Conservation (phyloP, 345 rosid species). For the Carallia brachiata region DNA sequence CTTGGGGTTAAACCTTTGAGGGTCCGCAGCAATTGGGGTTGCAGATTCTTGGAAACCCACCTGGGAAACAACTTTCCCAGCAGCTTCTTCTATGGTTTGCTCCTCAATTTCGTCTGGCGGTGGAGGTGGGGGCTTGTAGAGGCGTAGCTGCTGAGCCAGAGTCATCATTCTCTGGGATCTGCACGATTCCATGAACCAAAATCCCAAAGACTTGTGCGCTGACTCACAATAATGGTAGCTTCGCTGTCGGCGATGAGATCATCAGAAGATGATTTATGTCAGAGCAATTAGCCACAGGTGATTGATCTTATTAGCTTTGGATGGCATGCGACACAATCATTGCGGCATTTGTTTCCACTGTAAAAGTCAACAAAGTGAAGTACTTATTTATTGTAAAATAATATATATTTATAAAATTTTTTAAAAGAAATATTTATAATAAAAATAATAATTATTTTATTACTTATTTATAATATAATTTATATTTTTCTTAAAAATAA, state of each 20-base stretch:
- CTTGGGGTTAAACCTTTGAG: slow-evolving; percentile 62
- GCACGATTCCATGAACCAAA: slow-evolving; percentile 41
- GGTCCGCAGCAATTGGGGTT: slow-evolving; percentile 39
- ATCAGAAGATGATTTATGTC: slow-evolving; percentile 25
- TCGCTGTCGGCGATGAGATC: slow-evolving; percentile 38
- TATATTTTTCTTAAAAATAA: no score
- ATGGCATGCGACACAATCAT: no score
- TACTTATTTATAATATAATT: no score
- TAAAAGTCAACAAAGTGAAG: no score
- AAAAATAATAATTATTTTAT: no score
- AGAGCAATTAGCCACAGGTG: not conserved
- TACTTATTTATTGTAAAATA: no score
- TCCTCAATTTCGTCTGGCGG: slow-evolving; percentile 49
- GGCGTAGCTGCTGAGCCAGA: slow-evolving; percentile 72
- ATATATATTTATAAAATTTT: no score
- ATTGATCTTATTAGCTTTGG: no score
- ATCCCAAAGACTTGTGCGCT: slow-evolving; percentile 5
- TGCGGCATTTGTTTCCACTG: no score
- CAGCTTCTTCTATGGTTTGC: slow-evolving; percentile 38
- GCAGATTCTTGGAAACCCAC: slow-evolving; percentile 83
- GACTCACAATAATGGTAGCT: slow-evolving; percentile 22
- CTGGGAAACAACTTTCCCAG: slow-evolving; percentile 72
- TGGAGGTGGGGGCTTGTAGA: slow-evolving; percentile 53
- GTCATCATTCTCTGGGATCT: slow-evolving; percentile 43
- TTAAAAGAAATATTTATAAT: no score